Percentiles rank a stretch among this genome's conserved stretches.
phyloP scores from a whole-genome alignment of 345 rosid genomes.

The Citrus hindsii region DNA sequence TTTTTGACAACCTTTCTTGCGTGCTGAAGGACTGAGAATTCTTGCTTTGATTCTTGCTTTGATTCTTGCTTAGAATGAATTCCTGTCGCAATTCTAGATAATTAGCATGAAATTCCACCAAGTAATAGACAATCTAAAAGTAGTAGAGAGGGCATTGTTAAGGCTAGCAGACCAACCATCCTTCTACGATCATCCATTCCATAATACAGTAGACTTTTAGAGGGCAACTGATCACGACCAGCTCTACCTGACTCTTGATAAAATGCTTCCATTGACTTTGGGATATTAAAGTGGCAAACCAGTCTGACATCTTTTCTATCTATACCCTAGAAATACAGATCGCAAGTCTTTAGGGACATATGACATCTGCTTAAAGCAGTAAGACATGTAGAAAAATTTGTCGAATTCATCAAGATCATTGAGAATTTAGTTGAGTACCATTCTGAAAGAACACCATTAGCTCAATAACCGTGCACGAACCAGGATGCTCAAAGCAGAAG shows the following conservation, averaged over 20 bases:
- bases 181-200: slow-evolving; percentile 84
- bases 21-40: slow-evolving; percentile 52
- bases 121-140: slow-evolving; percentile 6
- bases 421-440: slow-evolving; percentile 53
- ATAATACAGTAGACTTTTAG: slow-evolving; percentile 82
- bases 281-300: slow-evolving; percentile 89
- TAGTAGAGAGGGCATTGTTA: neutral
- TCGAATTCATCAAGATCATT: slow-evolving; percentile 4
- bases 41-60: slow-evolving; percentile 63
- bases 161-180: slow-evolving; percentile 52
- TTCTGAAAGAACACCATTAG: slow-evolving; percentile 58
- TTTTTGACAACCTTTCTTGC: slow-evolving; percentile 42
- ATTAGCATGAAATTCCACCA: slow-evolving; percentile 12
- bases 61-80: slow-evolving; percentile 66
- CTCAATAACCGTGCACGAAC: slow-evolving; percentile 29
- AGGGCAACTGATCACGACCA: slow-evolving; percentile 90
- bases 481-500: slow-evolving; percentile 51
- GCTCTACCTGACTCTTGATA: slow-evolving; percentile 99
- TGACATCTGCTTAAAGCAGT: neutral
- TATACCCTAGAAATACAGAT: slow-evolving; percentile 59
- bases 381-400: neutral
- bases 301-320: slow-evolving; percentile 93
- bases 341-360: slow-evolving; percentile 18
- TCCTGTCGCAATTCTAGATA: slow-evolving; percentile 48
- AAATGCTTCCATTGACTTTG: slow-evolving; percentile 96